A percentile compares a stretch with the other conserved stretches of the same genome.
These are phyloP conservation scores for Linum usitatissimum DNA, from an alignment of 345 rosid species.

Conservation along the genomic window DNA sequence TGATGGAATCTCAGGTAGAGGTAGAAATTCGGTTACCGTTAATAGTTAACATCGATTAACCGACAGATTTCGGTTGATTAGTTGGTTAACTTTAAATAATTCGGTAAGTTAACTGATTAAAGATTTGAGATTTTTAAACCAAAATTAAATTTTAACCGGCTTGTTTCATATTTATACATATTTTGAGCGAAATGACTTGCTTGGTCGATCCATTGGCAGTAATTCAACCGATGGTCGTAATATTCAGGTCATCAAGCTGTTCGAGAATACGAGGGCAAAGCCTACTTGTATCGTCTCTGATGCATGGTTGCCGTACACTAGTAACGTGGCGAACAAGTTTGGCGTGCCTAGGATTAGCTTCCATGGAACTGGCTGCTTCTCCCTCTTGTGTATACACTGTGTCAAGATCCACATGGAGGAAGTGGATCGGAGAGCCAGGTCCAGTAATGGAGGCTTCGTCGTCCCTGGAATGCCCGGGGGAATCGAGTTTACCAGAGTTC, in stretches of 20 bases:
- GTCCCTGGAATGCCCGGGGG: constrained; percentile 25
- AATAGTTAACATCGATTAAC: too few species aligned
- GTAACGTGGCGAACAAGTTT: background rate
- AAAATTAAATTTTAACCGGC: too few species aligned
- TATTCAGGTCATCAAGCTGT: background rate
- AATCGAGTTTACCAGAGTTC: constrained; percentile 18
- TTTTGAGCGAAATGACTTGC: too few species aligned
- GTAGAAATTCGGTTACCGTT: too few species aligned
- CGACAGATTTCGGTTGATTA: too few species aligned
- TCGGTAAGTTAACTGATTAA: too few species aligned
- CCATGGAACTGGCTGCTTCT: background rate
- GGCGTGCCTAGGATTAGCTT: background rate
- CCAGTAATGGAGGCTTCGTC: background rate
- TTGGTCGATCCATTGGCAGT: too few species aligned
- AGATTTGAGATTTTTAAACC: too few species aligned
- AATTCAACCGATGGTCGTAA: too few species aligned
- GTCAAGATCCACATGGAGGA: constrained; percentile 9
- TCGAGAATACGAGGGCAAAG: background rate
- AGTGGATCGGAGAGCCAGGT: constrained; percentile 10
- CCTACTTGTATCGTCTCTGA: background rate
- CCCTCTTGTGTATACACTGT: constrained; percentile 13
- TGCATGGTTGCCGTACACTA: background rate
- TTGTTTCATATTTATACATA: too few species aligned
- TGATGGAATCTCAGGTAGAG: constrained; percentile 1
- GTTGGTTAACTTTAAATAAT: too few species aligned